Conservation (phyloP, 805 yeast genomes). For the Saccharomycopsis sp. region DNA sequence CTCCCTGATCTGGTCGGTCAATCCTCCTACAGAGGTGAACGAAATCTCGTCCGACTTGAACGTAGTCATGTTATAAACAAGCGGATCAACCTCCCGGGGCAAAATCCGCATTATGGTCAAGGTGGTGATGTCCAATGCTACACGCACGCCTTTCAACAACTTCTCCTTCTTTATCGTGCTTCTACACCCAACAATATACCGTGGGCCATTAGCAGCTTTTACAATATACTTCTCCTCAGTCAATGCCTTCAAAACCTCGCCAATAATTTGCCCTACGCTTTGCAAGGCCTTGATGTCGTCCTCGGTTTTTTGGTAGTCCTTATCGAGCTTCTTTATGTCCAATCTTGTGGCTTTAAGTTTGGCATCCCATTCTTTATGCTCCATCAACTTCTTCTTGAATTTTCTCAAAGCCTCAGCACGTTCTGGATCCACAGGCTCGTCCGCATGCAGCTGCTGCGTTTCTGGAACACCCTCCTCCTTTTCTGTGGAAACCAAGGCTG, state of each 20-base stretch:
- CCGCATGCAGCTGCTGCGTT: conserved; percentile 22
- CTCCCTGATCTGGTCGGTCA: conserved; percentile 92
- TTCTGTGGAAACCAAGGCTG: conserved; percentile 47
- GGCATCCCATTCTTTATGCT: conserved; percentile 93
- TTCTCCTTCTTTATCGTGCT: conserved; percentile 80
- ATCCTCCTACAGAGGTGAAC: conserved; percentile 93
- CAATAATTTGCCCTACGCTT: conserved; percentile 94
- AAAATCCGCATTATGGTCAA: conserved; percentile 94
- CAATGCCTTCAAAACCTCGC: conserved; percentile 91
- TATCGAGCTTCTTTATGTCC: conserved; percentile 76
- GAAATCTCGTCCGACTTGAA: conserved; percentile 97
- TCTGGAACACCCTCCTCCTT: conserved; percentile 22
- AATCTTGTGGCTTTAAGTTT: conserved; percentile 77
- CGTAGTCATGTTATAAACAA: conserved; percentile 96
- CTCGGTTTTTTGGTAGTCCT: conserved; percentile 86
- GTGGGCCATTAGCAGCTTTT: conserved; percentile 94
- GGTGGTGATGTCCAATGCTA: conserved; percentile 95
- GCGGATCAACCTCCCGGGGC: conserved; percentile 97
- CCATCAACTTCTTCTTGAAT: conserved; percentile 79
- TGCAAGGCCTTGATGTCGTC: conserved; percentile 95
- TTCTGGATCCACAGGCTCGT: conserved; percentile 51
- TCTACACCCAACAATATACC: conserved; percentile 96
- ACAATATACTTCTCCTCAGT: conserved; percentile 94
- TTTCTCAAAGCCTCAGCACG: conserved; percentile 71
- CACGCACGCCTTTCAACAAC: conserved; percentile 90